Base-by-base conservation (phyloP, 306 rosid species). In the Quercus dentata region DNA sequence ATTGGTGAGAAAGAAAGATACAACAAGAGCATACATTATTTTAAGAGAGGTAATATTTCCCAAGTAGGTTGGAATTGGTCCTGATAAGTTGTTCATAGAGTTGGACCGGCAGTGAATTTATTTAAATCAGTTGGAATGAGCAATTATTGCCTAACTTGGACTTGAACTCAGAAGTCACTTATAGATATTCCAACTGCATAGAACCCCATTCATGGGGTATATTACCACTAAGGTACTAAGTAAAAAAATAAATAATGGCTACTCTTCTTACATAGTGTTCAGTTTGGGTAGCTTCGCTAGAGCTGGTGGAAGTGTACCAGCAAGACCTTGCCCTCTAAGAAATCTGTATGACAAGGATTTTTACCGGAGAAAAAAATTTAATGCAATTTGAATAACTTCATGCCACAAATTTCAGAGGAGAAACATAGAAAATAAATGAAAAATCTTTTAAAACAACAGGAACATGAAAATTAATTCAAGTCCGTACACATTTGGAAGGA, bases 301-400 rank as follows among this genome's bases (percentile, higher is more conserved):
- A 1, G 87, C 23, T 38, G 79, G 30, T 41, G 87, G 81, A 64
- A 79, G 81, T 73, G 76, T 78, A 23, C 87, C 87, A 15, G 73
- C 76, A 19, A 84, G 87, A 58, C 73, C 84, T 56, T 84, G 81
- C 27, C 59, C 21, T 14, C 3, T 21, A 49, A 20, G 38, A 15
- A 14, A 5, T 4, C 75, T 71, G 35, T 20, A n/a, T 71, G 13
- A 44, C 3, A 23, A 23, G 14, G 23, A 59, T 20, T 9, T 56
- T n/a, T 23, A 58, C 10, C 0, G 38, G 38, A 33, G 38, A 5
- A 33, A 33, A 33, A 33, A 33, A 33, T 33, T 33, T 33, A 33
- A 33, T 33, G 38, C 38, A 33, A 33, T 23, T 23, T 23, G 25
- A 23, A 23, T 23, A 23, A 23, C 25, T 23, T 23, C 25, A 23